Evolutionary conservation across 2,329 filamentous ascomycete species (phyloP), one percentile per base, ranked within the genome.

Genomic region (Lasiodiplodia theobromae): DNA sequence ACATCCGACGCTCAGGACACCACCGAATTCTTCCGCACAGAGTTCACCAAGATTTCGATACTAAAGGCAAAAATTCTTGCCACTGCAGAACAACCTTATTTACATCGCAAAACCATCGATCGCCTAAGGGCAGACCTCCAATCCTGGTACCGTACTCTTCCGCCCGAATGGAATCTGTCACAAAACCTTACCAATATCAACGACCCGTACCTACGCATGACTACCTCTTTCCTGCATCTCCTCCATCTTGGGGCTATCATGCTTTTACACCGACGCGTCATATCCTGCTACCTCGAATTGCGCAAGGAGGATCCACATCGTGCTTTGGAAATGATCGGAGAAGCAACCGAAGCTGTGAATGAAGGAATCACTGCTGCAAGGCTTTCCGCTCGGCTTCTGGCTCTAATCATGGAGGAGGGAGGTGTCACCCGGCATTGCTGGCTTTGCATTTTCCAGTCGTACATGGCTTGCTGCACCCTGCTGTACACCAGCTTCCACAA

Each of bases 291-390:
- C 12, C 16, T 31, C 25, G 14, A n/a, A 5, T 7, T 54, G 28
- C 25, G 16, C 23, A 54, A 5, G 14, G 10, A 28, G n/a, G 52
- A 54, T 11, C 14, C 52, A 2, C 12, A 16, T 11, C 25, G 52
- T 12, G 52, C 52, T 8, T 16, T 28, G 11, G 25, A 28, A 6
- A 25, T 25, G 25, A n/a, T 54, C 16, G 10, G 5, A 34, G 52
- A 14, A 12, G 25, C 52, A 7, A 11, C 25, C 16, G 23, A 34
- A 16, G 72, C 70, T 18, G 69, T 72, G 25, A 21, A 66, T 21
- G 72, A 74, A 65, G 72, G 72, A 2, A 64, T 72, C 11, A 60
- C 70, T 58, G 72, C 72, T 1, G 72, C 72, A 4, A 69, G 71
- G 47, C 67, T 67, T n/a, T 70, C 71, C n/a, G 72, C 72, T 1